A percentile compares a stretch with the other conserved stretches of the same genome.
These are phyloP conservation scores for Plenodomus lindquistii DNA, from an alignment of 2,329 filamentous ascomycete genomes.

Conservation along the genomic window DNA sequence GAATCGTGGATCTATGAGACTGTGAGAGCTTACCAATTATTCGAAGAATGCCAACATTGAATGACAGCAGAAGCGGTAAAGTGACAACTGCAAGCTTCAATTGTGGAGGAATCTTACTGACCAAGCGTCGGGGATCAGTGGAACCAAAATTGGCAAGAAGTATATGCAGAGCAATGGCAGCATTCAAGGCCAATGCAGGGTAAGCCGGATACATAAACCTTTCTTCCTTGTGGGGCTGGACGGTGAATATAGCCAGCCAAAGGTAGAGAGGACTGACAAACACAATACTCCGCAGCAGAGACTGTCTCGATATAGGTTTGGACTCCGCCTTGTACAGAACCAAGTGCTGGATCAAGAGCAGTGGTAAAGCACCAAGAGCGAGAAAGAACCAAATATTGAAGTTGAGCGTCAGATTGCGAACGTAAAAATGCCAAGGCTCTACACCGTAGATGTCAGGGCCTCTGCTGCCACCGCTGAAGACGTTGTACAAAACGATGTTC, in stretches of 20 bases:
- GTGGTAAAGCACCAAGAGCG: constrained; percentile 72
- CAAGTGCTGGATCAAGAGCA: constrained; percentile 74
- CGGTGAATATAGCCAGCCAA: constrained; percentile 88
- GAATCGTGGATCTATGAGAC: too few species aligned
- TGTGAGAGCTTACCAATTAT: constrained; percentile 56
- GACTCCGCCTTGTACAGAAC: constrained; percentile 61
- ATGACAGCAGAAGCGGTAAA: constrained; percentile 63
- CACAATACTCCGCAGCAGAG: constrained; percentile 73
- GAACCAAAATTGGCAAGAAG: constrained; percentile 75
- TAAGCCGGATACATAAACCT: constrained; percentile 98
- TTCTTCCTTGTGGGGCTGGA: constrained; percentile 96
- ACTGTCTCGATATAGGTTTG: constrained; percentile 59
- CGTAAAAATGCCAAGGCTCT: constrained; percentile 96
- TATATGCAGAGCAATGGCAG: constrained; percentile 81
- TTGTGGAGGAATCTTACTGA: constrained; percentile 72
- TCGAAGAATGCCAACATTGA: constrained; percentile 70
- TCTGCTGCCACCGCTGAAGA: constrained; percentile 76
- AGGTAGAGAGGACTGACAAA: constrained; percentile 88
- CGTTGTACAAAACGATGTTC: constrained; percentile 95
- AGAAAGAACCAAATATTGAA: constrained; percentile 94
- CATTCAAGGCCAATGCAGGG: constrained; percentile 86
- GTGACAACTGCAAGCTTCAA: constrained; percentile 70
- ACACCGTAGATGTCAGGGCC: constrained; percentile 94
- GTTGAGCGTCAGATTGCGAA: constrained; percentile 87
- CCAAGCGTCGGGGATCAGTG: constrained; percentile 65